Evolutionary conservation across 192 early-diverging fungal genomes (phyloP).

Genomic region (Rhizoclosmatium globosum): DNA sequence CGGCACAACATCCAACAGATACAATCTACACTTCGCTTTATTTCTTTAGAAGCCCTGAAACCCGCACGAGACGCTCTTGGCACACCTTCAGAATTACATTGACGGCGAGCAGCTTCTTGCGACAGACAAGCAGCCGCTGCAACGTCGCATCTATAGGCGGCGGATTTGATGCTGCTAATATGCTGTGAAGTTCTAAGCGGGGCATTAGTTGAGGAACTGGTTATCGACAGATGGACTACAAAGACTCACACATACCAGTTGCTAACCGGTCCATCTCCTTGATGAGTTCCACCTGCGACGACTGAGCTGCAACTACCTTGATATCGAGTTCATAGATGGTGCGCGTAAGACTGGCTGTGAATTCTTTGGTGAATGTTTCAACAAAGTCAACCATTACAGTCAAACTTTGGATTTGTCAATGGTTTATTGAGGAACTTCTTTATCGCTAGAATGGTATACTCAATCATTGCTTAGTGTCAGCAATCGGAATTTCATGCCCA

Average conservation of each 20-base stretch:
- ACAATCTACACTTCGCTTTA: too few species aligned
- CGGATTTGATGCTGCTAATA: slow-evolving; percentile 20
- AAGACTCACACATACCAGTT: slow-evolving; percentile 13
- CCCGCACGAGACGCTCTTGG: slow-evolving; percentile 18
- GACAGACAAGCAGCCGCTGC: slow-evolving; percentile 17
- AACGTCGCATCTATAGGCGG: slow-evolving; percentile 32
- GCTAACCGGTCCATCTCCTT: slow-evolving; percentile 40
- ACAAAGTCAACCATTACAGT: too few species aligned
- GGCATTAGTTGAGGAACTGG: neutral
- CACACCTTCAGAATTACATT: slow-evolving; percentile 8
- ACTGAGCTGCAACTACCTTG: slow-evolving; percentile 33
- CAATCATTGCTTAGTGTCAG: neutral
- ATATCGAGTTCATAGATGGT: slow-evolving; percentile 39
- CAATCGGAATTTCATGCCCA: neutral
- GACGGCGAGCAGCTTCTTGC: slow-evolving; percentile 24
- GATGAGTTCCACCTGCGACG: slow-evolving; percentile 32
- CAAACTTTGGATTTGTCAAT: neutral
- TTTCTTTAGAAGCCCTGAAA: neutral
- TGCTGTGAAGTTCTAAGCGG: slow-evolving; percentile 18
- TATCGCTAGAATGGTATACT: neutral
- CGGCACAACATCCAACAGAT: too few species aligned
- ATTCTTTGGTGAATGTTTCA: neutral
- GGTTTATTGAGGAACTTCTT: neutral
- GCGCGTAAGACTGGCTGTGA: slow-evolving; percentile 22
- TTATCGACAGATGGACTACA: neutral